These are phyloP conservation scores for Closterium sp. DNA, from an alignment of 139 green algal species.

Conservation along the genomic window DNA sequence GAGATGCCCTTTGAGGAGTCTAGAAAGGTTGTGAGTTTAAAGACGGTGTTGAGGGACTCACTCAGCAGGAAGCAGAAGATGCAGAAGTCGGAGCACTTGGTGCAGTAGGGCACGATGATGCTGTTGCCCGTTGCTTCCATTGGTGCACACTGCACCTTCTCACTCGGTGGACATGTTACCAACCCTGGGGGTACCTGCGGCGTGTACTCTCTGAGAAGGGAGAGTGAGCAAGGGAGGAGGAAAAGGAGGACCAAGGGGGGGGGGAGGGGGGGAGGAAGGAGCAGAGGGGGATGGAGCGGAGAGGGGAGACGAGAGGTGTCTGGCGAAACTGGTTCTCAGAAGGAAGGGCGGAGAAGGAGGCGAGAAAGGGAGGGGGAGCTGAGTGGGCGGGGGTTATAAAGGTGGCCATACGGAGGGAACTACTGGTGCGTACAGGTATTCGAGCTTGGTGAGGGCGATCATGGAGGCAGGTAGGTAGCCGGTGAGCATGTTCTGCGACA, in stretches of 20 bases:
- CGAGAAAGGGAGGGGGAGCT: neutral
- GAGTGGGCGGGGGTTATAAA: too few relatives aligned
- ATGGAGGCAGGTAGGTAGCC: neutral
- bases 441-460: neutral
- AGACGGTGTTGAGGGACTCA: too few relatives aligned
- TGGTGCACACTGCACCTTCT: neutral
- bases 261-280: neutral
- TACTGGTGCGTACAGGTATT: neutral
- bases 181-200: neutral
- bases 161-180: neutral
- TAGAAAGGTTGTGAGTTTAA: too few relatives aligned
- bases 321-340: neutral
- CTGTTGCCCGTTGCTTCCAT: neutral
- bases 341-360: neutral
- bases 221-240: neutral
- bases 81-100: neutral
- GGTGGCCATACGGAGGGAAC: too few relatives aligned
- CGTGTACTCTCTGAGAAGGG: neutral
- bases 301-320: neutral
- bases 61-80: neutral
- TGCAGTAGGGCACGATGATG: neutral
- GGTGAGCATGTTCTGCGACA: neutral
- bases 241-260: neutral
- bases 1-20: too few relatives aligned
- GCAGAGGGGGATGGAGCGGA: neutral